Base-by-base conservation (phyloP, 768 basidiomycete species). In the Hygrophorus pudorinus region DNA sequence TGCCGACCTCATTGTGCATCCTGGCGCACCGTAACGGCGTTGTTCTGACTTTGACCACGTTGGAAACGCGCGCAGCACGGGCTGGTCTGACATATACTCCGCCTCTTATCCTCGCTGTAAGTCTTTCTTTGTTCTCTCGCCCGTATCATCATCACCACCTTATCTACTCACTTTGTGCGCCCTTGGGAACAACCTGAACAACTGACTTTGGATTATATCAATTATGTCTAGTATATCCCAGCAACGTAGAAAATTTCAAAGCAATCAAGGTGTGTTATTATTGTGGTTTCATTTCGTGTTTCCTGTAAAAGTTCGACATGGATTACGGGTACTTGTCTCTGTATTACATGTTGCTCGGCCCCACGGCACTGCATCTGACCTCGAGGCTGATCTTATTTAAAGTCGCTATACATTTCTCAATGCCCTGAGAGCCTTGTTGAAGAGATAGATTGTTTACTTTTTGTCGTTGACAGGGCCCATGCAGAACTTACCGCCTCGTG, bases 1-100 rank as follows among this genome's bases (percentile, higher is more conserved):
- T 68, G 65, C 66, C 67, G 65, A 72, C 73, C 73, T 75, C 74
- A 64, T 75, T 73, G 73, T 67, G 53, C 55, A 24, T 3, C 24
- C 24, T 24, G 24, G 24, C 24, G 24, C 24, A 58, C 59, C 54
- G 58, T 59, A 61, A 59, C 66, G 60, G 59, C 61, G 62, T 60
- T 58, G 51, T 57, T 24, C 60, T 65, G 62, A 62, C 62, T 60
- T 62, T 64, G 57, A 63, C 67, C 78, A 80, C 79, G 79, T 79
- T 81, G 77, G 68, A 76, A 77, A 72, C 78, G 73, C 71, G 75
- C 48, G 38, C 31, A 45, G 21, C 36, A 44, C 29, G 8, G 34
- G 32, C 34, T 27, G 11, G 42, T 21, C 29, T 9, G 38, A 50
- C 56, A 56, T 64, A 61, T 62, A 66, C 53, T 29, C 40, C 49